Conservation (phyloP, 192 early-diverging fungal species). For the Umbelopsis sp. region DNA sequence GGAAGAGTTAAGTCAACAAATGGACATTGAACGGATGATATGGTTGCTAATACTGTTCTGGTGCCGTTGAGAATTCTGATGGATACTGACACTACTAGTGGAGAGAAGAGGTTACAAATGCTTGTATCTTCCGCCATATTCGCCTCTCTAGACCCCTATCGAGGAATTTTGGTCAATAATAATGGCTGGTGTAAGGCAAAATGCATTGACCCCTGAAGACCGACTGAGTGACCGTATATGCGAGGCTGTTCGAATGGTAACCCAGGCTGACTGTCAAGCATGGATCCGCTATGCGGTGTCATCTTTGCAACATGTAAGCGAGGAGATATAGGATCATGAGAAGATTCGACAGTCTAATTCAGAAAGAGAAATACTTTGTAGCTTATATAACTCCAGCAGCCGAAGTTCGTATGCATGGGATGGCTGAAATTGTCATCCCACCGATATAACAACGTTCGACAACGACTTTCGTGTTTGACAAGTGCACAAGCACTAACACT, state of each 20-base stretch:
- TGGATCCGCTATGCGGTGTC: background rate
- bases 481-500: background rate
- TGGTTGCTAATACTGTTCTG: no score
- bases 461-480: conserved; percentile 4
- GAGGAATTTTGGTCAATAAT: conserved; percentile 32
- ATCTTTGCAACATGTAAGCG: background rate
- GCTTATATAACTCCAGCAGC: background rate
- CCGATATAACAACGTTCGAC: background rate
- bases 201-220: background rate
- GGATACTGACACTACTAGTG: no score
- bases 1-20: no score
- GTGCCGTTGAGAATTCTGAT: no score
- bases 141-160: conserved; percentile 28
- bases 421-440: background rate
- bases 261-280: background rate
- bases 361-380: background rate
- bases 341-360: background rate
- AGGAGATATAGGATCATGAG: background rate
- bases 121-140: conserved; percentile 32
- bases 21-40: no score
- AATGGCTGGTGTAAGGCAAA: conserved; percentile 10
- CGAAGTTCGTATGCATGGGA: background rate
- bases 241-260: no score
- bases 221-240: conserved; percentile 3
- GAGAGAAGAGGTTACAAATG: no score